Percentiles rank a stretch among this genome's conserved stretches.
These are phyloP conservation scores for Beauveria asiatica DNA, from an alignment of 2,329 filamentous ascomycete genomes.

Conservation along the genomic window DNA sequence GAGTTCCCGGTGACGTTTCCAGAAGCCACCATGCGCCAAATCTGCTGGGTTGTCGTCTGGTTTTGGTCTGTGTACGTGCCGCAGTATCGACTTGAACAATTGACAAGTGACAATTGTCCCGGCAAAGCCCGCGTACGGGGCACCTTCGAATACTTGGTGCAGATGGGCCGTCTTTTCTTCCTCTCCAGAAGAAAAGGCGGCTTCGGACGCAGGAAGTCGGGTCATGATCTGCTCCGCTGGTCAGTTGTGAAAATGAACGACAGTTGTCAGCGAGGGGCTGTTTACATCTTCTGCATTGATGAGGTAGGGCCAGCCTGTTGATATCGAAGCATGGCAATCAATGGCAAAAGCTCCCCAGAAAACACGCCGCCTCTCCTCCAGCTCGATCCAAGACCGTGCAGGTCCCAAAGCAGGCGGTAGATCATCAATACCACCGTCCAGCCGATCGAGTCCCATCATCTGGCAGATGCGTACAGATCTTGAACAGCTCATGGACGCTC, in stretches of 20 bases:
- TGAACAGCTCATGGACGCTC: constrained; percentile 75
- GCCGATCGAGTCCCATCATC: constrained; percentile 76
- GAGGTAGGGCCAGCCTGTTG: constrained; percentile 81
- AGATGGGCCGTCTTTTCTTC: constrained; percentile 56
- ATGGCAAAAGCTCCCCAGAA: constrained; percentile 82
- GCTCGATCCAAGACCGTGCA: constrained; percentile 70
- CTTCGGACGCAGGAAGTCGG: constrained; percentile 70
- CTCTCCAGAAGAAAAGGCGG: constrained; percentile 60
- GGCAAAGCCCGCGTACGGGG: constrained; percentile 61
- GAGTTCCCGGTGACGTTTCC: constrained; percentile 74
- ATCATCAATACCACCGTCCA: constrained; percentile 58
- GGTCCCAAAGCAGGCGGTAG: constrained; percentile 68
- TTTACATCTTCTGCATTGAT: constrained; percentile 63
- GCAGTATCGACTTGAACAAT: constrained; percentile 72
- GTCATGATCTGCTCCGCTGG: constrained; percentile 52
- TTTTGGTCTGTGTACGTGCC: constrained; percentile 67
- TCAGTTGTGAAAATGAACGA: not conserved
- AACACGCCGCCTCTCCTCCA: constrained; percentile 65
- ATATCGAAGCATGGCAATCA: constrained; percentile 79
- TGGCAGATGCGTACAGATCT: constrained; percentile 61
- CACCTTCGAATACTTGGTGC: constrained; percentile 52
- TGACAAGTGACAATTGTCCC: constrained; percentile 66
- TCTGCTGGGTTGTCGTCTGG: constrained; percentile 66
- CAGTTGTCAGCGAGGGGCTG: not conserved
- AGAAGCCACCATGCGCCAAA: constrained; percentile 67